These are phyloP conservation scores for Lactarius psammicola DNA, from an alignment of 768 basidiomycete species.

Conservation along the genomic window DNA sequence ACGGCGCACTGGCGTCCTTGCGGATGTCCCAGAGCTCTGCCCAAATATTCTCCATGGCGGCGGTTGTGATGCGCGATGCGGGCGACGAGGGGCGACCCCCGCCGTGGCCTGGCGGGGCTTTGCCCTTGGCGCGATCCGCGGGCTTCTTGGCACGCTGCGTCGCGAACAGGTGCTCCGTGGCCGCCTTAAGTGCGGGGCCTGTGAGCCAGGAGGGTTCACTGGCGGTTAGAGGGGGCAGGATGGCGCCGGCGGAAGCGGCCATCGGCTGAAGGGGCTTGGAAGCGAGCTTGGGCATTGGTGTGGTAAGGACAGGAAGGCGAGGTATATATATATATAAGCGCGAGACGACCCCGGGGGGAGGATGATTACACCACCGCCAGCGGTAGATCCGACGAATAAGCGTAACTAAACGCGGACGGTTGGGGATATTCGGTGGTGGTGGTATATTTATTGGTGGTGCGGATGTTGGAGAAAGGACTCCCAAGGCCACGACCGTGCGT, in stretches of 20 bases:
- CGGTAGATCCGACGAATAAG: slow-evolving; percentile 27
- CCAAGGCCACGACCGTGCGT: slow-evolving; percentile 13
- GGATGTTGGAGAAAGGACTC: too few relatives aligned
- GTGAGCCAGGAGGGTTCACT: slow-evolving; percentile 19
- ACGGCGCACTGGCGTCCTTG: neutral
- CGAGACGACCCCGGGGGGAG: too few relatives aligned
- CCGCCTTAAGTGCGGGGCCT: slow-evolving; percentile 19
- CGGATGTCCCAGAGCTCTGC: slow-evolving; percentile 20
- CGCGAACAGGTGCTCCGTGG: slow-evolving; percentile 19
- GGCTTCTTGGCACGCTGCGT: slow-evolving; percentile 29
- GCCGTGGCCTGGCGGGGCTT: neutral
- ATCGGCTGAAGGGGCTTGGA: slow-evolving; percentile 13
- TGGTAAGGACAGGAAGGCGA: neutral
- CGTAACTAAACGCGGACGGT: slow-evolving; percentile 1
- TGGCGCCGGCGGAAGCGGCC: neutral
- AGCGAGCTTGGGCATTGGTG: slow-evolving; percentile 21
- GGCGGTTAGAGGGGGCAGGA: neutral
- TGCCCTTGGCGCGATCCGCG: slow-evolving; percentile 27
- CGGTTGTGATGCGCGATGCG: neutral
- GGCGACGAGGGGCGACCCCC: neutral
- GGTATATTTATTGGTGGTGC: neutral
- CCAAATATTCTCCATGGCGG: slow-evolving; percentile 8
- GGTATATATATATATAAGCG: slow-evolving; percentile 1
- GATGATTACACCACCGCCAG: too few relatives aligned
- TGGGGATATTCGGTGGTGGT: neutral